Evolutionary conservation across 2,329 filamentous ascomycete species (phyloP).

Genomic region (Raffaelea ambrosiae): DNA sequence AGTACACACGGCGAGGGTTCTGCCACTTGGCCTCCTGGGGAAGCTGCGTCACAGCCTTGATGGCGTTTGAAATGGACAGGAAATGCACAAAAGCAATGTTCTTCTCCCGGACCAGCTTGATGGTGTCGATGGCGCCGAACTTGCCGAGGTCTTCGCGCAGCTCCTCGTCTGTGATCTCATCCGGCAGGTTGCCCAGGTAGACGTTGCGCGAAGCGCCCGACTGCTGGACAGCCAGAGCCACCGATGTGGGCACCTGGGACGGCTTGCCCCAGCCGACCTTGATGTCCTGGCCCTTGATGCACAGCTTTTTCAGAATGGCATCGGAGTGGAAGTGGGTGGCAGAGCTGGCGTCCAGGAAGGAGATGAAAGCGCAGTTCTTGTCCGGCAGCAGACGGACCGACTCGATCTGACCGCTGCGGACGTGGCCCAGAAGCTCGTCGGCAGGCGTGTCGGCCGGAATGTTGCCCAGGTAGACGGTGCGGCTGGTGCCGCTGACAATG

Average conservation of each 20-base stretch:
- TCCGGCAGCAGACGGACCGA: slow-evolving; percentile 94
- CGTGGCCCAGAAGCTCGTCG: slow-evolving; percentile 93
- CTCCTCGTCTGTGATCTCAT: slow-evolving; percentile 86
- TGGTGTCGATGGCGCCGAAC: slow-evolving; percentile 91
- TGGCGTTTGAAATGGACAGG: slow-evolving; percentile 92
- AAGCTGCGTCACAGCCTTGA: slow-evolving; percentile 94
- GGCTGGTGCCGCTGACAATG: slow-evolving; percentile 80
- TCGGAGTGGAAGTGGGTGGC: slow-evolving; percentile 99
- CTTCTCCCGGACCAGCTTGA: slow-evolving; percentile 97
- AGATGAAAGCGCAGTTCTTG: slow-evolving; percentile 99
- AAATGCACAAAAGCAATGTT: slow-evolving; percentile 97
- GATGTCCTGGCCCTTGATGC: slow-evolving; percentile 97
- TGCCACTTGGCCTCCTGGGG: slow-evolving; percentile 98
- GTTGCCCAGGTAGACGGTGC: slow-evolving; percentile 95
- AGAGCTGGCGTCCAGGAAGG: slow-evolving; percentile 93
- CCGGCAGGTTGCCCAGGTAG: slow-evolving; percentile 86
- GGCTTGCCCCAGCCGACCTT: slow-evolving; percentile 99
- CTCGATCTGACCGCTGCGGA: slow-evolving; percentile 95
- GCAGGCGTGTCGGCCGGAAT: slow-evolving; percentile 96
- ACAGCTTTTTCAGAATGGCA: slow-evolving; percentile 98
- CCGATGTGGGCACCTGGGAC: slow-evolving; percentile 93
- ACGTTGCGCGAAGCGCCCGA: slow-evolving; percentile 95
- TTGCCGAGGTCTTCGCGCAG: slow-evolving; percentile 91
- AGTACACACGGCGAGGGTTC: slow-evolving; percentile 89
- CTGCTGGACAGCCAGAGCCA: slow-evolving; percentile 95